A percentile compares a stretch with the other conserved stretches of the same genome.
These are phyloP conservation scores for Flagelloscypha sp. DNA, from an alignment of 768 basidiomycete genomes.

Conservation along the genomic window DNA sequence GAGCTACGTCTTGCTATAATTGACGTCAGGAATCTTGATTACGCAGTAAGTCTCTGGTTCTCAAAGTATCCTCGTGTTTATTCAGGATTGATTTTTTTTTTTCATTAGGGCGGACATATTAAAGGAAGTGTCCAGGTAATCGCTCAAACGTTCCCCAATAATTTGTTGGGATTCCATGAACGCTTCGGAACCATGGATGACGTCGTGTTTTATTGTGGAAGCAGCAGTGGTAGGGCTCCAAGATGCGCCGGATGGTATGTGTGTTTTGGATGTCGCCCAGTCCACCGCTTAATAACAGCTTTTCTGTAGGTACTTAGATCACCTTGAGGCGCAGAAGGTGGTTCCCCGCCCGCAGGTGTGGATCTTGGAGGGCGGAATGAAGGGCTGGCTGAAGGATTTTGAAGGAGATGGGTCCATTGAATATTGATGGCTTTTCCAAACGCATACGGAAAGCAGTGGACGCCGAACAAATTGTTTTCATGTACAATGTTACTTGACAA, in stretches of 20 bases:
- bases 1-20: conserved; percentile 31
- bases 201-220: conserved; percentile 49
- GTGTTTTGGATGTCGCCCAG: not conserved
- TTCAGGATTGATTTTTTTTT: not conserved
- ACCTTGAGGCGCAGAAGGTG: conserved; percentile 24
- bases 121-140: conserved; percentile 39
- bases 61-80: conserved; percentile 1
- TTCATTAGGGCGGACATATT: conserved; percentile 44
- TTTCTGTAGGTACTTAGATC: conserved; percentile 40
- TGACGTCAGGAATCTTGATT: conserved; percentile 43
- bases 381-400: conserved; percentile 31
- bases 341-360: conserved; percentile 28
- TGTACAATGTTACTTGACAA: no score
- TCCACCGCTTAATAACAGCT: not conserved
- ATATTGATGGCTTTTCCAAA: no score
- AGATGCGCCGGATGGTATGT: conserved; percentile 48
- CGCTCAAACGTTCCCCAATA: conserved; percentile 44
- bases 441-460: no score
- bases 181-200: conserved; percentile 27
- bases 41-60: conserved; percentile 27
- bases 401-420: conserved; percentile 18
- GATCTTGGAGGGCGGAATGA: conserved; percentile 35
- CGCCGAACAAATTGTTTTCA: no score
- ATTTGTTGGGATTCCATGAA: conserved; percentile 32
- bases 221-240: conserved; percentile 43